A percentile compares a stretch with the other conserved stretches of the same genome.
These are phyloP conservation scores for Pouteria campechiana DNA, from an alignment of 179 eudicot genomes.

Conservation along the genomic window DNA sequence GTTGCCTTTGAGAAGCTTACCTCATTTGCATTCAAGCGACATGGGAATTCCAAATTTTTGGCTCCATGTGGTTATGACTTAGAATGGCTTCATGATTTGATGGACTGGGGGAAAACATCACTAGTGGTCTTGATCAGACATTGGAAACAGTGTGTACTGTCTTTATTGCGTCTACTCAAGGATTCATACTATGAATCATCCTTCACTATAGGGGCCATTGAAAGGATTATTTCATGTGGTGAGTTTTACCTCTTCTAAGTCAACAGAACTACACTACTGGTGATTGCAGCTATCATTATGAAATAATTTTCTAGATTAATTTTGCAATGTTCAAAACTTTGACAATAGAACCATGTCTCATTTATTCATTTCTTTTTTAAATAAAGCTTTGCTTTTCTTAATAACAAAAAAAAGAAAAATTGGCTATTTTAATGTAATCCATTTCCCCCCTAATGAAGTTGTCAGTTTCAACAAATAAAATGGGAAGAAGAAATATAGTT, in stretches of 20 bases:
- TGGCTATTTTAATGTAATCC: too few relatives aligned
- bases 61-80: constrained; percentile 16
- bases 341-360: too few relatives aligned
- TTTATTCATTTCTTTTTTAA: too few relatives aligned
- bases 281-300: too few relatives aligned
- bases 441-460: too few relatives aligned
- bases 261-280: too few relatives aligned
- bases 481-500: too few relatives aligned
- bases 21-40: constrained; percentile 14
- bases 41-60: constrained; percentile 16
- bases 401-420: too few relatives aligned
- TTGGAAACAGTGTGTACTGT: constrained; percentile 69
- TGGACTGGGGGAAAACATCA: constrained; percentile 81
- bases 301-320: too few relatives aligned
- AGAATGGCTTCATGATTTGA: constrained; percentile 79
- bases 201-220: constrained; percentile 33
- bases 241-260: constrained; percentile 18
- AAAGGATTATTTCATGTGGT: constrained; percentile 63
- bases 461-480: too few relatives aligned
- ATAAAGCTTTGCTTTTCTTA: too few relatives aligned
- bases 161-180: constrained; percentile 54
- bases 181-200: constrained; percentile 29
- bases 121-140: constrained; percentile 66
- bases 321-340: too few relatives aligned
- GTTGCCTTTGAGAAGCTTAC: constrained; percentile 40